Base-by-base conservation (phyloP, 2,329 filamentous ascomycete genomes). In the Raffaelea ambrosiae region DNA sequence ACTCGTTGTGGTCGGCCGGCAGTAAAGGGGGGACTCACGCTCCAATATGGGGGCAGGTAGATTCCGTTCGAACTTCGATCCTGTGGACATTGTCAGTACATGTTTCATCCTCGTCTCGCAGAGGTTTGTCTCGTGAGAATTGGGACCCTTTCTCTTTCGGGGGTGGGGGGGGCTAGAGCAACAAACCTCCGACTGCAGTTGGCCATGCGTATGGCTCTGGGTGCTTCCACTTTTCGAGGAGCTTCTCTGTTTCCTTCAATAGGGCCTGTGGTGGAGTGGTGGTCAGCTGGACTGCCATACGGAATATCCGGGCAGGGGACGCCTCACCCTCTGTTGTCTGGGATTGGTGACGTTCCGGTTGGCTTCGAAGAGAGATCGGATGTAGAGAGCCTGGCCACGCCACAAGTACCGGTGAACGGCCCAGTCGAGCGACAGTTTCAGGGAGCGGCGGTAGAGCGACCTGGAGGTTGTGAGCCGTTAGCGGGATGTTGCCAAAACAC, bases 341-440 rank as follows among this genome's bases (percentile, higher is more conserved):
- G 88, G 87, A 62, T 96, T 88, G 49, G 78, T 81, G 51, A 97
- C 74, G 63, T 88, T 74, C 64, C 81, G 87, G 68, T 98, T 97
- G 49, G 88, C 88, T 66, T 98, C 93, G 63, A 97, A 98, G 14
- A 97, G 77, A 35, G 86, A 89, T 59, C 93, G 84, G 60, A 98
- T 95, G 67, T 98, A 97, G 54, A 97, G 73, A 29, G 93, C 93
- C 68, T 97, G 93, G 53, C 91, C 90, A 59, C 93, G 85, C 91
- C 93, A 98, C 52, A 96, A 71, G 60, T 91, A 81, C 57, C 93
- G 81, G 65, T 96, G 87, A 54, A 97, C 89, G 49, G 88, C 81
- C 93, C 93, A 98, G 72, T 96, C 89, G 56, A 97, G 81, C 39
- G 93, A 79, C 55, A 96, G 82, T 76, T 96, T 96, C 63, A 98